Base-by-base conservation (phyloP, 345 rosid species). In the Arabidopsis suecica region DNA sequence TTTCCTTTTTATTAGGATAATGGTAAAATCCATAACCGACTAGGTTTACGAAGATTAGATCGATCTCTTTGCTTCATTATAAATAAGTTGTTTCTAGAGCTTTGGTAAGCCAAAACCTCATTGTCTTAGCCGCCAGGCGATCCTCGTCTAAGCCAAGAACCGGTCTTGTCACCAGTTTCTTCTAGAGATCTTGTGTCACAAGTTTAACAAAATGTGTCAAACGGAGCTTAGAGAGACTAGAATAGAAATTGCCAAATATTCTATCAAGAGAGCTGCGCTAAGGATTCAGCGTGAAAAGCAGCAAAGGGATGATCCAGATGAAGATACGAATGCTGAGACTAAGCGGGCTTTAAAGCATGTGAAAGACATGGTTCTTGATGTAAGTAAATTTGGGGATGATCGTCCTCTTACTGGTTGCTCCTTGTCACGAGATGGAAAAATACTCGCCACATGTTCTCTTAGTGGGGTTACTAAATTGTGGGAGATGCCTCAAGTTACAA, bases 331-430 rank as follows among this genome's bases (percentile, higher is more conserved):
- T 71, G 94, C 90, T 33, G 98, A 93, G 85, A 81, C 86, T 49
- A 90, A 93, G 69, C 91, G 88, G 87, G 86, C 86, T 69, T 75
- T 91, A 63, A 80, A 55, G 61, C 90, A 89, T 73, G 96, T 87
- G 5, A 88, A 78, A 78, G 82, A 67, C 72, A 80, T 89, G 83
- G 83, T 66, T 48, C 97, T 96, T 68, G 89, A 91, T 78, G 85
- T 89, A 80, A 89, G 97, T 77, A 93, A 85, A 73, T 84, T 91
- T 75, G 97, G 97, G 3, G 97, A 93, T 79, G 96, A 91, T 68
- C 83, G 96, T 44, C 97, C 98, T 28, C 95, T 93, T 25, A 87
- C 96, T 38, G 91, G 99, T 41, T 96, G 97, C 77, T 89, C 99
- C 72, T 91, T 89, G 81, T 91, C 99, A 0, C 79, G 75, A 3